Base-by-base conservation (phyloP, 140 eudicot genomes). In the Oenanthe javanica region DNA sequence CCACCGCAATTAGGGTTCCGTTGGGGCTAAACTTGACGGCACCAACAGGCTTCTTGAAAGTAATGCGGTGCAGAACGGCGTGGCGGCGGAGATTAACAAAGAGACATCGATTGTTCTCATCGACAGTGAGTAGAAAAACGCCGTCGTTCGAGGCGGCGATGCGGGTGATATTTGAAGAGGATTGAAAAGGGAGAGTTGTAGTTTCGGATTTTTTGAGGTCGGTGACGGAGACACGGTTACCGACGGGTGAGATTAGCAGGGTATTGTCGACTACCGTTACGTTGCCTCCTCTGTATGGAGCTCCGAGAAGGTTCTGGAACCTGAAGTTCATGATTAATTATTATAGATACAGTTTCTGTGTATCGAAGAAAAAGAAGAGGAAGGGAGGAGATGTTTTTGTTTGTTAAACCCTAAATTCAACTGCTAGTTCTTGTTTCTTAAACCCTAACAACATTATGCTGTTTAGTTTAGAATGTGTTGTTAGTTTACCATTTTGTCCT, bases 261-360 rank as follows among this genome's bases (percentile, higher is more conserved):
- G 84, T 84, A 86, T 92, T 90, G 85, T 85, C 72, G 54, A 86
- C 79, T 10, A 90, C 70, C 66, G 81, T 85, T 83, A 78, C 88
- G 82, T 92, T 92, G 4, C 99, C 99, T 77, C 99, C 99, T 57
- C 97, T 80, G 89, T 95, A 95, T 2, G 99, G 99, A 16, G 99
- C 99, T 79, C 99, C 99, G 70, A 95, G 90, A 9, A 92, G 97
- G 75, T 92, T 92, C 13, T 90, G 95, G 80, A 95, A 95, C 57
- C 95, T 85, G 92, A 86, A 95, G 72, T 95, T 95, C 99, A 95
- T 94, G 82, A 87, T 66, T 49, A 79, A 31, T 31, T 31, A 31
- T 12, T 57, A 6, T 1, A 52, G 31, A 59, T 5, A n/a, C 23
- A 21, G 38, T 1, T 25, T 8, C n/a, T n/a, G 4, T 61, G 70